Evolutionary conservation across 2,329 filamentous ascomycete species (phyloP).

Genomic region (Aureobasidium sp.): DNA sequence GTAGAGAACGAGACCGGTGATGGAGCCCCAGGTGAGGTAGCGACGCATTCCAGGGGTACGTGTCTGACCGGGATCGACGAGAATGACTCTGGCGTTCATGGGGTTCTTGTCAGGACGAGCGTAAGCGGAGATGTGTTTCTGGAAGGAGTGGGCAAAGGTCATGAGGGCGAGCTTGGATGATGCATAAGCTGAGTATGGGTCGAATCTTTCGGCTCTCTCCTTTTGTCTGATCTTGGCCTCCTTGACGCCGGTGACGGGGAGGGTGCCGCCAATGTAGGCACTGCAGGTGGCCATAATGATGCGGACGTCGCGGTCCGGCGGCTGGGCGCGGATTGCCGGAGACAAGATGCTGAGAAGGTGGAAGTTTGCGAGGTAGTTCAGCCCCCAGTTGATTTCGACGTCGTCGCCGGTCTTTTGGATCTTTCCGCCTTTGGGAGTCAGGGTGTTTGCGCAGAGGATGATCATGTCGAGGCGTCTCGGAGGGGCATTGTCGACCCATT

Average conservation of each 20-base stretch:
- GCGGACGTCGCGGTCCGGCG: slow-evolving; percentile 86
- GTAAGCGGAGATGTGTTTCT: slow-evolving; percentile 83
- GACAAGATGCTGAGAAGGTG: slow-evolving; percentile 87
- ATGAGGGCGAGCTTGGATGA: slow-evolving; percentile 66
- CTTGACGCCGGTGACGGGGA: slow-evolving; percentile 37
- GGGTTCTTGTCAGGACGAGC: slow-evolving; percentile 76
- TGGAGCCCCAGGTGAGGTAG: slow-evolving; percentile 77
- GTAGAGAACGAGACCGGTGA: slow-evolving; percentile 74
- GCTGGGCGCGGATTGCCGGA: slow-evolving; percentile 83
- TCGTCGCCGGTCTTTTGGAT: slow-evolving; percentile 62
- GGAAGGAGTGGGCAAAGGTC: slow-evolving; percentile 82
- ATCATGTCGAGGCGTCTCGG: slow-evolving; percentile 85
- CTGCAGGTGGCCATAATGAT: slow-evolving; percentile 82
- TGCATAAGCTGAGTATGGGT: slow-evolving; percentile 40
- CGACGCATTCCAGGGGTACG: slow-evolving; percentile 82
- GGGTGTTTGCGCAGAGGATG: slow-evolving; percentile 73
- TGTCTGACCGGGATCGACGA: slow-evolving; percentile 79
- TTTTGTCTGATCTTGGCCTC: slow-evolving; percentile 48
- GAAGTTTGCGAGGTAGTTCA: slow-evolving; percentile 95
- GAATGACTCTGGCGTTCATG: slow-evolving; percentile 73
- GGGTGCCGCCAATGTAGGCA: slow-evolving; percentile 72
- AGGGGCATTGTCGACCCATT: slow-evolving; percentile 94
- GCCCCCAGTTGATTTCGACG: slow-evolving; percentile 82
- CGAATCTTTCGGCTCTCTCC: slow-evolving; percentile 47
- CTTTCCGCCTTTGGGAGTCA: slow-evolving; percentile 60